Conservation (phyloP, 179 eudicot genomes). For the Beta macrorhiza region DNA sequence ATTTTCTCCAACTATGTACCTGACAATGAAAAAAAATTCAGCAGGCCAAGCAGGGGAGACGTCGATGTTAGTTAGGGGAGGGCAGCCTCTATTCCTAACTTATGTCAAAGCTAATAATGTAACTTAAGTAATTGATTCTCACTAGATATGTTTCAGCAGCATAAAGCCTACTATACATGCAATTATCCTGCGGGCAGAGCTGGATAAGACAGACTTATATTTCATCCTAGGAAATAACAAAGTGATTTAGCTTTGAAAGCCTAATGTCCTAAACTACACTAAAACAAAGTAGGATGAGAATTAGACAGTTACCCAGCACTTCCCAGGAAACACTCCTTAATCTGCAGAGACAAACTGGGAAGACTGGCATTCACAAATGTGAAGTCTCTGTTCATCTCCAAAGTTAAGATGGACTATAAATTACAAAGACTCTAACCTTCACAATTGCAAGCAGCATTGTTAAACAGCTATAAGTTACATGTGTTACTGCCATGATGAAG, state of each 20-base stretch:
- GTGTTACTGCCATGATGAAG: conserved; percentile 96
- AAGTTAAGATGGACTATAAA: not conserved
- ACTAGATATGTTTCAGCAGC: not conserved
- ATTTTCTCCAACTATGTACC: conserved; percentile 88
- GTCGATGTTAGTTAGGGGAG: not conserved
- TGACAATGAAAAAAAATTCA: conserved; percentile 27
- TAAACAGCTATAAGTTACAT: conserved; percentile 92
- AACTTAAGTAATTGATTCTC: not conserved
- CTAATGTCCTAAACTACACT: not conserved
- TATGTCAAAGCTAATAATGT: not conserved
- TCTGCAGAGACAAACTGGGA: not conserved
- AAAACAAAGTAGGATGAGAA: not conserved
- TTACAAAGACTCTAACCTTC: conserved; percentile 50
- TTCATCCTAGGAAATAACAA: not conserved
- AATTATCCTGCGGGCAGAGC: not conserved
- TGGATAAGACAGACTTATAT: not conserved
- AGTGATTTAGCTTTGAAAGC: no score
- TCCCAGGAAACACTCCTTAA: not conserved
- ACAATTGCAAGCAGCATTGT: conserved; percentile 96
- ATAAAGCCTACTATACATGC: not conserved
- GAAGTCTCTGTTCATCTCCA: not conserved
- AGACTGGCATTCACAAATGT: not conserved
- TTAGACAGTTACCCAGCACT: not conserved
- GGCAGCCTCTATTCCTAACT: not conserved
- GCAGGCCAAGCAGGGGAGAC: conserved; percentile 19